Percentiles rank a stretch among this genome's conserved stretches.
Evolutionary conservation across 495 filamentous ascomycete species (phyloP).

Genomic region (Sabuloglossum arenarium): DNA sequence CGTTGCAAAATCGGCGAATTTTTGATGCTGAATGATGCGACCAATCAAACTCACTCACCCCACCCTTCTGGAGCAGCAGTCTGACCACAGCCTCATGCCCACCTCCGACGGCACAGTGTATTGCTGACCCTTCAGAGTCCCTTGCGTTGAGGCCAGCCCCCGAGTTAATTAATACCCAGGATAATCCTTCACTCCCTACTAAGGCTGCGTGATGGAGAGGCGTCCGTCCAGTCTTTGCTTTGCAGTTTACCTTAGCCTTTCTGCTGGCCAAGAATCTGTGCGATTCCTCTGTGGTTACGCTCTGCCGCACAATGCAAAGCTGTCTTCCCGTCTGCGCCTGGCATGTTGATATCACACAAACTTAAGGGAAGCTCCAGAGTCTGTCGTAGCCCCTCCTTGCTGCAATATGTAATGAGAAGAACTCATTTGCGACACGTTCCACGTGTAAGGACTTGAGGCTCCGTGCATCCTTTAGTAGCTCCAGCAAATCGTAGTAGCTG

Average conservation of each 20-base stretch:
- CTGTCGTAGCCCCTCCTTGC: background rate
- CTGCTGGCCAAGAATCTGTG: background rate
- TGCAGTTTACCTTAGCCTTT: background rate
- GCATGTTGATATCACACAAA: background rate
- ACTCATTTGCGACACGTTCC: background rate
- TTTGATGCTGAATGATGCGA: too few relatives aligned
- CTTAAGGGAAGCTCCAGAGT: background rate
- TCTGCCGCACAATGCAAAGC: background rate
- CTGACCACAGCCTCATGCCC: background rate
- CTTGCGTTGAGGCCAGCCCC: too few relatives aligned
- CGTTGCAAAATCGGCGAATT: too few relatives aligned
- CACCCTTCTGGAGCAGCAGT: too few relatives aligned
- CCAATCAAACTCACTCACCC: too few relatives aligned
- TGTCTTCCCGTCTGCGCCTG: background rate
- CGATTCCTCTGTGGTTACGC: background rate
- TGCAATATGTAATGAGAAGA: background rate
- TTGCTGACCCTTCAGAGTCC: too few relatives aligned
- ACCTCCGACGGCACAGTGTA: too few relatives aligned
- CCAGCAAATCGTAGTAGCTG: background rate
- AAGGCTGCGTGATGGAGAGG: too few relatives aligned
- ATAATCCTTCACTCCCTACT: too few relatives aligned
- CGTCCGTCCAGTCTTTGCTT: background rate
- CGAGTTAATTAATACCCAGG: too few relatives aligned
- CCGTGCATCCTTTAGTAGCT: background rate
- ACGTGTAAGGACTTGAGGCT: background rate